Conservation (phyloP, 208 protist genomes). For the Leishmania gerbilli region DNA sequence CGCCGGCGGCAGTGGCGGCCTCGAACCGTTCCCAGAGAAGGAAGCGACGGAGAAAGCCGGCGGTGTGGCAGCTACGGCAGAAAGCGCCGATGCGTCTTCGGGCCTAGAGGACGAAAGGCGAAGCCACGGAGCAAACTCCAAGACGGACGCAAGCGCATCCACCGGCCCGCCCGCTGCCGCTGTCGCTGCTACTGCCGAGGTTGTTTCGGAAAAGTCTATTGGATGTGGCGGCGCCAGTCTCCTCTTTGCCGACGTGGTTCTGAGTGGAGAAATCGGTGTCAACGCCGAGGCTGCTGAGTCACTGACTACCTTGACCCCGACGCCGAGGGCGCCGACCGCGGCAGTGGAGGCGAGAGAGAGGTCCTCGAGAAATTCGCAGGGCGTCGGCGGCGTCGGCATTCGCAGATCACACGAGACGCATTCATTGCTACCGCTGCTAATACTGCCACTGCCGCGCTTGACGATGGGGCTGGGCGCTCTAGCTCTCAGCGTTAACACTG, state of each 20-base stretch:
- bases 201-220: conserved; percentile 19
- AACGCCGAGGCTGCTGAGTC: neutral
- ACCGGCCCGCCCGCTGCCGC: neutral
- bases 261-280: neutral
- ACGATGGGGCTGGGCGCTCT: neutral
- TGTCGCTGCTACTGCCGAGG: neutral
- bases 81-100: neutral
- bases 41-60: neutral
- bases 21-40: neutral
- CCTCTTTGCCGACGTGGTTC: neutral
- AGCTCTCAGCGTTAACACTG: neutral
- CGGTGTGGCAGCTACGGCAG: no score
- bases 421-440: neutral
- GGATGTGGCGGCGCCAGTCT: conserved; percentile 20
- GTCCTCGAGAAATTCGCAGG: conserved; percentile 14
- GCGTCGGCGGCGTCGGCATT: conserved; percentile 13
- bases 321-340: neutral
- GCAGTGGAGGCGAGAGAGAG: neutral
- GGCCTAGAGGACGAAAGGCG: neutral
- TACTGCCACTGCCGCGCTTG: neutral
- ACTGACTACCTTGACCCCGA: neutral
- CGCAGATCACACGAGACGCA: neutral
- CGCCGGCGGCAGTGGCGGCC: neutral
- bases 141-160: no score
- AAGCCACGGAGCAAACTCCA: no score